Percentiles rank a stretch among this genome's conserved stretches.
Evolutionary conservation across 176 grass and related monocot species (phyloP).

Genomic region (Bothriochloa decipiens): DNA sequence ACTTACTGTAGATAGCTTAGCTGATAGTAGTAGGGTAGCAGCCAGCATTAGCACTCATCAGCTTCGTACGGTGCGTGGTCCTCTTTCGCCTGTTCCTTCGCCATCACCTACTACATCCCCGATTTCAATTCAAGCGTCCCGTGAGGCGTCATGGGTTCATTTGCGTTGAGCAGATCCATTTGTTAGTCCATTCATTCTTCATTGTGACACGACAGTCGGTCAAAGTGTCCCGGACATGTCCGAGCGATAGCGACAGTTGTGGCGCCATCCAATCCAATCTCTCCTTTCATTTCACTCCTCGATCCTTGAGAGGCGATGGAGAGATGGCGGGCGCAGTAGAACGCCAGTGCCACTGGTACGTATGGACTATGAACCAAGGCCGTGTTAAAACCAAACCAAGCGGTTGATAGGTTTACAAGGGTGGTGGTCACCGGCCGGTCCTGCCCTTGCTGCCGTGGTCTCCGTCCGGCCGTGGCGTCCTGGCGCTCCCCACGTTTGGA

Average conservation of each 20-base stretch:
- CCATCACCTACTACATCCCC: not conserved
- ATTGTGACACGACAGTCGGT: slow-evolving; percentile 31
- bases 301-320: not conserved
- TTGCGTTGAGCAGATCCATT: not conserved
- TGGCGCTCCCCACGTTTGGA: slow-evolving; percentile 16
- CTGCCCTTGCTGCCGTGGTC: slow-evolving; percentile 27
- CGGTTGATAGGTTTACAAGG: slow-evolving; percentile 21
- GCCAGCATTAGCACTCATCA: not conserved
- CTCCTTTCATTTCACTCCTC: not conserved
- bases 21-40: not conserved
- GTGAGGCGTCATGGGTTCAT: no score
- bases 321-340: not conserved
- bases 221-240: slow-evolving; percentile 47
- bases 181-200: not conserved
- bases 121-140: no score
- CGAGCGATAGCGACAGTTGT: slow-evolving; percentile 58
- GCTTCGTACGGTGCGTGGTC: not conserved
- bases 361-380: not conserved
- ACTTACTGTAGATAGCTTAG: not conserved
- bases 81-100: not conserved
- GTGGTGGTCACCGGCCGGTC: slow-evolving; percentile 28
- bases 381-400: slow-evolving; percentile 5
- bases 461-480: slow-evolving; percentile 42
- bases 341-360: not conserved
- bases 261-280: slow-evolving; percentile 27